Evolutionary conservation across 768 basidiomycete species (phyloP).

Genomic region (Boletus eberwhitei): DNA sequence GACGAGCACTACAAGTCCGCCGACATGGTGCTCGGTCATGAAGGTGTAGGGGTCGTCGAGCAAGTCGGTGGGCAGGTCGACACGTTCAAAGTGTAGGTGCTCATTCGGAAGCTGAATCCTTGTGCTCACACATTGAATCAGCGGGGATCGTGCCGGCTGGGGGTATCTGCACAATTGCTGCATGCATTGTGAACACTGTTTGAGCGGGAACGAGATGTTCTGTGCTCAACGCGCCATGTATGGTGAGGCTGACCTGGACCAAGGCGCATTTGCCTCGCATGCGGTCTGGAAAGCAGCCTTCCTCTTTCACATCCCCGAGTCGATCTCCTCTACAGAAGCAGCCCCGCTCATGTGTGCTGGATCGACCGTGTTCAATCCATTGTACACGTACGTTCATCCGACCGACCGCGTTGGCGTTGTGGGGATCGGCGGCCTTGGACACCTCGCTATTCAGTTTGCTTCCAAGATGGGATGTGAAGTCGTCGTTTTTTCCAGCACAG

Average conservation of each 20-base stretch:
- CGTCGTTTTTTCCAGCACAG: slow-evolving; percentile 34
- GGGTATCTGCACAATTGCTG: slow-evolving; percentile 34
- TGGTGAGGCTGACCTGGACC: slow-evolving; percentile 24
- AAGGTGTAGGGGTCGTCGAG: slow-evolving; percentile 36
- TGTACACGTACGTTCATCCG: slow-evolving; percentile 24
- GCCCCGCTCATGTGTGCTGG: slow-evolving; percentile 39
- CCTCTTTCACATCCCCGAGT: slow-evolving; percentile 34
- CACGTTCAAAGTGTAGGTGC: slow-evolving; percentile 33
- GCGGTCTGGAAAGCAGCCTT: slow-evolving; percentile 35
- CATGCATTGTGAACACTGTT: slow-evolving; percentile 32
- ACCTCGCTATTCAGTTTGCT: slow-evolving; percentile 38
- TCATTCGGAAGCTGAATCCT: not conserved
- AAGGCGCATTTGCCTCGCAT: slow-evolving; percentile 36
- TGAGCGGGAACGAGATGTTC: slow-evolving; percentile 31
- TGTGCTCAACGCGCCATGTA: slow-evolving; percentile 26
- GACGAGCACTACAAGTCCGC: slow-evolving; percentile 32
- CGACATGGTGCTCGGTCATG: slow-evolving; percentile 40
- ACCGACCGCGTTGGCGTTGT: slow-evolving; percentile 35
- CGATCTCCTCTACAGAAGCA: slow-evolving; percentile 28
- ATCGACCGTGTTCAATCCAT: slow-evolving; percentile 31
- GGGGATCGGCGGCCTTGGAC: slow-evolving; percentile 37
- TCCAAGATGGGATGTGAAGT: slow-evolving; percentile 39
- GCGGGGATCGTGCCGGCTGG: slow-evolving; percentile 38
- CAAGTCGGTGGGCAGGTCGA: slow-evolving; percentile 30
- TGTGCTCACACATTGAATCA: slow-evolving; percentile 2